Percentiles rank a stretch among this genome's conserved stretches.
phyloP scores from a whole-genome alignment of 2,329 filamentous ascomycete genomes.

The Fusarium pseudonygamai region DNA sequence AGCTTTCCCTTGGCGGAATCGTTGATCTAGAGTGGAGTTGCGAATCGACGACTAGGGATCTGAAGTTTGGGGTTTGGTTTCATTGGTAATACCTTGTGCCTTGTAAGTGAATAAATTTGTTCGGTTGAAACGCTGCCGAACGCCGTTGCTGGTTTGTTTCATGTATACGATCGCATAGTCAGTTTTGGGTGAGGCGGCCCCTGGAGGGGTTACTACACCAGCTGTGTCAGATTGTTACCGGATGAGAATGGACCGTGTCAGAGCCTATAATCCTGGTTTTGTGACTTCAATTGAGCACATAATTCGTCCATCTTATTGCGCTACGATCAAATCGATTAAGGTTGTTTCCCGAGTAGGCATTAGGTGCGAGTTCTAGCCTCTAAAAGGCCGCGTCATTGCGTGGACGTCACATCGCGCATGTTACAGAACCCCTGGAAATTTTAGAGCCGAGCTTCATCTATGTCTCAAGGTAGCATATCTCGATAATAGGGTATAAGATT shows the following conservation, averaged over 20 bases:
- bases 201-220: neutral
- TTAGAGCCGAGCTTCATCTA: neutral
- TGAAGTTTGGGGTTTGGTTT: conserved; percentile 3
- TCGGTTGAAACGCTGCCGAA: neutral
- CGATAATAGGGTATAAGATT: neutral
- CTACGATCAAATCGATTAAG: neutral
- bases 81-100: neutral
- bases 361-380: neutral
- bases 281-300: fast-evolving
- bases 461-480: neutral
- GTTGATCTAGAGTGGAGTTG: neutral
- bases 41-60: neutral
- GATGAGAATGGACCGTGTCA: neutral
- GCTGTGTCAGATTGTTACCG: neutral
- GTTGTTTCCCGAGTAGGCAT: neutral
- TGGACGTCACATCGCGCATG: neutral
- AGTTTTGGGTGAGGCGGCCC: neutral
- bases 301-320: neutral
- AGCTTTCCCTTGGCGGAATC: conserved; percentile 19
- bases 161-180: neutral
- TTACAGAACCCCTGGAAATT: neutral
- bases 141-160: neutral
- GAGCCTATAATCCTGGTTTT: neutral
- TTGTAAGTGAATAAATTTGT: neutral
- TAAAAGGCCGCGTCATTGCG: neutral